Conservation (phyloP, 2,329 filamentous ascomycete genomes). For the Sporothrix schenckii region DNA sequence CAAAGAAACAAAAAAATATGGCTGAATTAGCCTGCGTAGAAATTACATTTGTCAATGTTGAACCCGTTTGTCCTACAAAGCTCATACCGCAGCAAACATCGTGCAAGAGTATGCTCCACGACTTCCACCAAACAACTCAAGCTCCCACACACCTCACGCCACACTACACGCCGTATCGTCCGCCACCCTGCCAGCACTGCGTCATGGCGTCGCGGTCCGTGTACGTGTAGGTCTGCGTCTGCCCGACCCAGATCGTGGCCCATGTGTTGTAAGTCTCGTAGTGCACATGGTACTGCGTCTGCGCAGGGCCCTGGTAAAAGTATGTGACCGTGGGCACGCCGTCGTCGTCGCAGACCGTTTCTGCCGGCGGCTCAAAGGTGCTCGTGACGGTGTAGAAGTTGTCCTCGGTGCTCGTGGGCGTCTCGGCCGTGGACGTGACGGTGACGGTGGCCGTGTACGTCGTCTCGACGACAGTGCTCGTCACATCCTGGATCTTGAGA, state of each 20-base stretch:
- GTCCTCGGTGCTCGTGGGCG: conserved; percentile 30
- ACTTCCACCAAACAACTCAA: not conserved
- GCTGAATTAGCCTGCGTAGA: not conserved
- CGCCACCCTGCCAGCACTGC: conserved; percentile 37
- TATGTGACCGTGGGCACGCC: conserved; percentile 34
- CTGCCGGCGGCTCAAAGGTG: conserved; percentile 33
- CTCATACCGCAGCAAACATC: not conserved
- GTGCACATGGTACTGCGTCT: conserved; percentile 37
- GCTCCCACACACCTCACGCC: too few relatives aligned
- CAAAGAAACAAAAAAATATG: too few relatives aligned
- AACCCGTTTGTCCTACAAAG: not conserved
- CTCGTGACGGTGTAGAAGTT: conserved; percentile 29
- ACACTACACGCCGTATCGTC: conserved; percentile 34
- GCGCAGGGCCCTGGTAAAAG: conserved; percentile 37
- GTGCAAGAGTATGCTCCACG: not conserved
- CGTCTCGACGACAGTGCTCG: conserved; percentile 30
- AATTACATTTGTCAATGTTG: not conserved
- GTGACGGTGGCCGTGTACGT: conserved; percentile 29
- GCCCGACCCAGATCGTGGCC: conserved; percentile 38
- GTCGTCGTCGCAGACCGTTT: conserved; percentile 37
- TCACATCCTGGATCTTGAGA: conserved; percentile 20
- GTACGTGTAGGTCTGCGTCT: conserved; percentile 36
- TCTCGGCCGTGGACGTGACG: not conserved
- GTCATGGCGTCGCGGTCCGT: conserved; percentile 38
- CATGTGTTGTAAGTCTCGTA: conserved; percentile 38